Evolutionary conservation across 805 yeast genomes (phyloP).

Genomic region (Metschnikowia proteae): DNA sequence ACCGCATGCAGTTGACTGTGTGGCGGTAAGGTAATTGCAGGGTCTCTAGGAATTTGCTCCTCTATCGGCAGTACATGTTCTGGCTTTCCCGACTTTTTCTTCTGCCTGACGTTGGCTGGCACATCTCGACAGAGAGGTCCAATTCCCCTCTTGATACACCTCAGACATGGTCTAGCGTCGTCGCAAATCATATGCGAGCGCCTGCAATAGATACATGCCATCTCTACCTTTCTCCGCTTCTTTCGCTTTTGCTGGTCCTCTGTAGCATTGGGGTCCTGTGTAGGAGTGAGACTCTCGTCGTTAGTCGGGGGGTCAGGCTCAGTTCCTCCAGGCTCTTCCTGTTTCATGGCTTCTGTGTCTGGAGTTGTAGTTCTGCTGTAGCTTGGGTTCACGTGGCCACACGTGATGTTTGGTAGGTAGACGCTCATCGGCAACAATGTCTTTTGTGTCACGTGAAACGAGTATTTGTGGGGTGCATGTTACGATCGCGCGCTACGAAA

Average conservation of each 20-base stretch:
- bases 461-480: slow-evolving; percentile 1
- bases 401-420: background rate
- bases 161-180: slow-evolving; percentile 65
- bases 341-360: background rate
- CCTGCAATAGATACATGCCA: slow-evolving; percentile 88
- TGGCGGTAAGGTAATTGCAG: background rate
- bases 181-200: slow-evolving; percentile 95
- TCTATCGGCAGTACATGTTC: background rate
- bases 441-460: slow-evolving; percentile 3
- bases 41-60: background rate
- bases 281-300: background rate
- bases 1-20: background rate
- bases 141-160: slow-evolving; percentile 83
- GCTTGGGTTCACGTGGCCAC: background rate
- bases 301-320: background rate
- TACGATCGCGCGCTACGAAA: background rate
- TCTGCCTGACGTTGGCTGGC: slow-evolving; percentile 43
- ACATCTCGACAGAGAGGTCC: slow-evolving; percentile 85
- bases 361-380: background rate
- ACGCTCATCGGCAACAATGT: slow-evolving; percentile 2
- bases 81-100: slow-evolving; percentile 24
- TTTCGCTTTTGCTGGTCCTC: slow-evolving; percentile 1
- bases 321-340: background rate
- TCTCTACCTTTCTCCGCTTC: slow-evolving; percentile 46
- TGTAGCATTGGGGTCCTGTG: background rate